phyloP scores from a whole-genome alignment of 2,329 filamentous ascomycete species.

The Colletotrichum tofieldiae region DNA sequence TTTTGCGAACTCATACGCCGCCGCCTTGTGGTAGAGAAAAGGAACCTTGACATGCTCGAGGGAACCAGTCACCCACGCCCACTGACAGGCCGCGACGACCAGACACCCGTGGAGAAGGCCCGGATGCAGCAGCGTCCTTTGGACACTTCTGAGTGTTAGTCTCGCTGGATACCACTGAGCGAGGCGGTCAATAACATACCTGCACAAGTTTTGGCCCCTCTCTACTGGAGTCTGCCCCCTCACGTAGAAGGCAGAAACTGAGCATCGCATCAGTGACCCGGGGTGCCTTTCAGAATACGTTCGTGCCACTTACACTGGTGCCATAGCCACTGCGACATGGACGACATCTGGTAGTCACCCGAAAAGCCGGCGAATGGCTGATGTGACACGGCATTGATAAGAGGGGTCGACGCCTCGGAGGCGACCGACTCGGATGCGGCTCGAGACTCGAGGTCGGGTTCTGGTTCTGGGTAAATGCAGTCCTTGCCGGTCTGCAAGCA shows the following conservation, averaged over 20 bases:
- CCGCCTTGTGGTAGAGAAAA: conserved; percentile 63
- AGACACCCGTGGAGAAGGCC: conserved; percentile 63
- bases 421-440: conserved; percentile 24
- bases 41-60: conserved; percentile 61
- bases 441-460: conserved; percentile 5
- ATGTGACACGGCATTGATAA: conserved; percentile 34
- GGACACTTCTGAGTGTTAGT: conserved; percentile 52
- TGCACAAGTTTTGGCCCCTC: conserved; percentile 53
- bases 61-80: conserved; percentile 63
- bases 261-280: conserved; percentile 11
- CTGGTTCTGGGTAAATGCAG: conserved; percentile 55
- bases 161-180: not conserved
- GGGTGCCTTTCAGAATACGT: not conserved
- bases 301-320: conserved; percentile 51
- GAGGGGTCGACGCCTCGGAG: conserved; percentile 15
- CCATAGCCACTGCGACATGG: conserved; percentile 54
- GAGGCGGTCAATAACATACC: conserved; percentile 47
- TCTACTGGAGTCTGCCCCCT: conserved; percentile 59
- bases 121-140: conserved; percentile 60
- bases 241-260: conserved; percentile 60
- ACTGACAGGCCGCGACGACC: conserved; percentile 62
- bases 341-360: conserved; percentile 49
- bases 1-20: conserved; percentile 63
- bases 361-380: conserved; percentile 42
- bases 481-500: conserved; percentile 62